phyloP scores from a whole-genome alignment of 2,329 filamentous ascomycete species.

The Beauveria scarabaeidicola region DNA sequence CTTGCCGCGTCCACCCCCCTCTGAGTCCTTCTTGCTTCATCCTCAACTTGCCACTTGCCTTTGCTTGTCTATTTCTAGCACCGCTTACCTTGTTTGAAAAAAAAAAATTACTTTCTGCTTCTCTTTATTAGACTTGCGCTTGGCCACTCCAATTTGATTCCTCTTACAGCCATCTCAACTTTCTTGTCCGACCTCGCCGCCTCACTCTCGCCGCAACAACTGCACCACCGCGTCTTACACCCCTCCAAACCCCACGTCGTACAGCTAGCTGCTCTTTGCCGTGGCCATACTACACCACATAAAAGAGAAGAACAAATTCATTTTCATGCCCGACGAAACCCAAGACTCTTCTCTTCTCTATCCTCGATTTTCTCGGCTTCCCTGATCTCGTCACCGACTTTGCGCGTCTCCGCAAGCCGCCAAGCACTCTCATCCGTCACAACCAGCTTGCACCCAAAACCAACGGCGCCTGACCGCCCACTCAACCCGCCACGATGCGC shows the following conservation, averaged over 20 bases:
- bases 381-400: neutral
- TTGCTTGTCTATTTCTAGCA: neutral
- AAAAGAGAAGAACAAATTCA: neutral
- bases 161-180: neutral
- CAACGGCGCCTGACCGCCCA: neutral
- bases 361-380: neutral
- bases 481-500: slow-evolving; percentile 21
- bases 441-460: slow-evolving; percentile 6
- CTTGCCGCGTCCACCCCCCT: slow-evolving; percentile 7
- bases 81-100: neutral
- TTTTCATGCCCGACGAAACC: neutral
- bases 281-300: neutral
- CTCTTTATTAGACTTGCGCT: neutral
- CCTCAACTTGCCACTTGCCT: neutral
- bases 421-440: neutral
- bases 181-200: neutral
- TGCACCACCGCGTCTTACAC: slow-evolving; percentile 9
- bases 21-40: neutral
- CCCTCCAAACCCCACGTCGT: neutral
- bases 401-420: neutral
- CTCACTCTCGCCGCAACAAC: neutral
- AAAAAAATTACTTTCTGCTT: neutral
- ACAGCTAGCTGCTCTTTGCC: neutral
- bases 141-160: neutral
- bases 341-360: neutral